Conservation (phyloP, 495 filamentous ascomycete species). For the Hypoxylon cercidicola region DNA sequence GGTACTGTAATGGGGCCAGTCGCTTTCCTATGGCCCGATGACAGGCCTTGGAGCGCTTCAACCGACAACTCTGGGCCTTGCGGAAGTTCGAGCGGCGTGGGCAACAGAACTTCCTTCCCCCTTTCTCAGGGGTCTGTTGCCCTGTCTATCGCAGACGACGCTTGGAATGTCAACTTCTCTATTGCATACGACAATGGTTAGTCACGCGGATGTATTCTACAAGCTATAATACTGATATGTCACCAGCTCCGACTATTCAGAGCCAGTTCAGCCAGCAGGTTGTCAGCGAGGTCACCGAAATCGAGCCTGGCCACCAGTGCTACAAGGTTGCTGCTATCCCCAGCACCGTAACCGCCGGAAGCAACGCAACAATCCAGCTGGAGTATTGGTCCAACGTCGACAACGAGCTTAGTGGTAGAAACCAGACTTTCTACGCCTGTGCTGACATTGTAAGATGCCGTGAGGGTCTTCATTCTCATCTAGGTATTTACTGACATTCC, state of each 20-base stretch:
- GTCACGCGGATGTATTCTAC: slow-evolving; percentile 5
- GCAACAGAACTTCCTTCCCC: slow-evolving; percentile 59
- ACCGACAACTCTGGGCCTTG: slow-evolving; percentile 61
- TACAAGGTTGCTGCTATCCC: slow-evolving; percentile 58
- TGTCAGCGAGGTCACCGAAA: slow-evolving; percentile 51
- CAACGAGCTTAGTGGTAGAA: slow-evolving; percentile 46
- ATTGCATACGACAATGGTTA: slow-evolving; percentile 58
- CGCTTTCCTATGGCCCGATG: slow-evolving; percentile 64
- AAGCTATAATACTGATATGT: background rate
- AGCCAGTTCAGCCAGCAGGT: slow-evolving; percentile 55
- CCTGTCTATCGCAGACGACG: slow-evolving; percentile 56
- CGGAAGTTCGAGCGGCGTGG: slow-evolving; percentile 52
- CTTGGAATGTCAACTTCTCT: slow-evolving; percentile 58
- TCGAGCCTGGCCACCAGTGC: slow-evolving; percentile 61
- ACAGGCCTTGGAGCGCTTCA: slow-evolving; percentile 57
- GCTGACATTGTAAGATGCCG: slow-evolving; percentile 55
- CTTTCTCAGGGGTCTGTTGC: slow-evolving; percentile 48
- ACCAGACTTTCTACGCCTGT: slow-evolving; percentile 63
- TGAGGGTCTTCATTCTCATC: background rate
- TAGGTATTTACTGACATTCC: background rate
- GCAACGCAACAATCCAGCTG: slow-evolving; percentile 64
- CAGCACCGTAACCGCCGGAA: slow-evolving; percentile 48
- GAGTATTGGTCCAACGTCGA: slow-evolving; percentile 59
- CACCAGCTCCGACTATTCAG: slow-evolving; percentile 52
- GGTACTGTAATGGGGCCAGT: slow-evolving; percentile 60